These are phyloP conservation scores for Termitomyces sp. DNA, from an alignment of 768 basidiomycete species.

Conservation along the genomic window DNA sequence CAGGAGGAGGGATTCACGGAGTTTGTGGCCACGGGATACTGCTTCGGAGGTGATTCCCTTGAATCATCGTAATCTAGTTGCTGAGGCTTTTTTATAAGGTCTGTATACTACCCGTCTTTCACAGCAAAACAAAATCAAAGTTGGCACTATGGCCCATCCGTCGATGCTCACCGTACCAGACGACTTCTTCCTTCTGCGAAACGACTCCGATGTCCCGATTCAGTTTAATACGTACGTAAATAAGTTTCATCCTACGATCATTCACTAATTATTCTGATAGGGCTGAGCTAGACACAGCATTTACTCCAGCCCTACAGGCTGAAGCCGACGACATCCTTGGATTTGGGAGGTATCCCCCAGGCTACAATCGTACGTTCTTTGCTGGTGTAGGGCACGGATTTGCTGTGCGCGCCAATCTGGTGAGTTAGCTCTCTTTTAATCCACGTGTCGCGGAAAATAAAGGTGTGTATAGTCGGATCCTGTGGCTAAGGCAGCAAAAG, in stretches of 20 bases:
- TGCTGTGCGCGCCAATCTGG: constrained; percentile 13
- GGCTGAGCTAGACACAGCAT: constrained; percentile 9
- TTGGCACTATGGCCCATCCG: constrained; percentile 27
- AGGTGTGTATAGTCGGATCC: constrained; percentile 9
- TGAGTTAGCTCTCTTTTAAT: neutral
- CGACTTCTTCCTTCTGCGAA: constrained; percentile 22
- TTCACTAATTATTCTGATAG: neutral
- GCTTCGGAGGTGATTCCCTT: constrained; percentile 21
- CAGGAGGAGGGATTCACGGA: constrained; percentile 28
- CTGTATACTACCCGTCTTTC: constrained; percentile 28
- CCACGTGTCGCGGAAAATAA: neutral
- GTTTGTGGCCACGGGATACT: constrained; percentile 31
- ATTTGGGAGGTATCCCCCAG: constrained; percentile 10
- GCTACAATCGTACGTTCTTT: constrained; percentile 13
- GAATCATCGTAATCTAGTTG: neutral
- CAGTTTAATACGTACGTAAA: constrained; percentile 12
- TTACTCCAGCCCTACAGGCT: constrained; percentile 10
- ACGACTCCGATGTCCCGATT: constrained; percentile 10
- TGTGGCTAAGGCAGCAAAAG: constrained; percentile 13
- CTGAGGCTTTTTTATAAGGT: neutral
- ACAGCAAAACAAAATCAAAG: constrained; percentile 22
- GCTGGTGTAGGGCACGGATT: constrained; percentile 13
- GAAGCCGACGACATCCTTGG: constrained; percentile 11
- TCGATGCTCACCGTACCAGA: constrained; percentile 27
- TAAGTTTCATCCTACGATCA: neutral